Evolutionary conservation across 331 rosid genomes (phyloP).

Genomic region (Malus hybrid): DNA sequence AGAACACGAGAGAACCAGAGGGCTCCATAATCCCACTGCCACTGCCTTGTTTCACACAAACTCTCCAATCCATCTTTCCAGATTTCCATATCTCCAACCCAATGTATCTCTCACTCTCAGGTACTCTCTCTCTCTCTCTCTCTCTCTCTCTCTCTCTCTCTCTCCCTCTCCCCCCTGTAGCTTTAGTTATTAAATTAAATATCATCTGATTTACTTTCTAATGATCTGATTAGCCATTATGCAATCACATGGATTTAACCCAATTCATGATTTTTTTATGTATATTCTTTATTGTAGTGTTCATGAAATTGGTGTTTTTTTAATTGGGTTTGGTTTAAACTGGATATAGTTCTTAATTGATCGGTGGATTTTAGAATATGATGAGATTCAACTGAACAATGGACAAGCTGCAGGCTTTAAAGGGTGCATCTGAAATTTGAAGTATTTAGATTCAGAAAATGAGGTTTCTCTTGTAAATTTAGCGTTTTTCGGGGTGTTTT

Average conservation of each 20-base stretch:
- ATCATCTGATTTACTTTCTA: neutral
- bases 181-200: neutral
- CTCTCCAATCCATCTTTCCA: too few relatives aligned
- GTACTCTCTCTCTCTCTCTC: constrained; percentile 3
- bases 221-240: neutral
- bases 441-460: neutral
- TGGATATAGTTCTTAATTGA: neutral
- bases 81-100: neutral
- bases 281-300: neutral
- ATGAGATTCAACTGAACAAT: neutral
- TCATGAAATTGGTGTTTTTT: neutral
- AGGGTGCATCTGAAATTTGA: neutral
- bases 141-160: neutral
- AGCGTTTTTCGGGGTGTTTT: neutral
- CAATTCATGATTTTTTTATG: neutral
- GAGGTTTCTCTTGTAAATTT: neutral
- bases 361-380: constrained; percentile 1
- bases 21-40: neutral
- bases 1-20: neutral
- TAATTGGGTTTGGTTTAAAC: neutral
- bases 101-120: constrained; percentile 33
- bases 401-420: neutral
- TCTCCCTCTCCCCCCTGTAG: neutral
- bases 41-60: neutral
- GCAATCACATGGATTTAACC: neutral